Base-by-base conservation (phyloP, 257 asterid genomes). In the Marsdenia floribunda region DNA sequence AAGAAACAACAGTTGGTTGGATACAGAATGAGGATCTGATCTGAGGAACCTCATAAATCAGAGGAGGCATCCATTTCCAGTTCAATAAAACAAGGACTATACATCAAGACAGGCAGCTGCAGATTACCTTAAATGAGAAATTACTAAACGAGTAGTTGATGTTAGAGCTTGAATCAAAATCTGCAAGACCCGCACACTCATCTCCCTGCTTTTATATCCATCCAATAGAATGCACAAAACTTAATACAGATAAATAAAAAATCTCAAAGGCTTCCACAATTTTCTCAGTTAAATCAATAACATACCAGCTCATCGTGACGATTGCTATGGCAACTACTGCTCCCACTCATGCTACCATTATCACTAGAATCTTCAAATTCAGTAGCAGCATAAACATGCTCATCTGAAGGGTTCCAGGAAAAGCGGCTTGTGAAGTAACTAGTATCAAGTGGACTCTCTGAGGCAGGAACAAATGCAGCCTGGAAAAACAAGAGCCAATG, bases 401-500 rank as follows among this genome's bases (percentile, higher is more conserved):
- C 99, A 53, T 95, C 98, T 11, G 99, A 89, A 76, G 96, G 81
- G 68, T 95, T 92, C 99, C 99, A 95, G 12, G 98, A 88, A 84
- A 76, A 90, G 64, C 99, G 96, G 72, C 99, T 92, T 18, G 96
- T 92, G 73, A 95, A 95, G 85, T 95, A 95, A 82, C 99, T 95
- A 8, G 99, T 95, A 75, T 95, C 99, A 71, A 80, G 81, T 70
- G 98, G 96, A 89, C 91, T 90, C 74, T 95, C 99, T 18, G 96
- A 92, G 6, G 96, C 85, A 77, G 99, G 99, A 73, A 95, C 90
- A 76, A 95, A 95, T 19, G 98, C 96, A 78, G 99, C 99, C 98
- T 94, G 85, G 33, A 14, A 42, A 47, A 81, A 64, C 79, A 46
- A 77, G 49, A 79, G 50, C 5, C 58, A 61, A 22, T 10, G 46